phyloP scores from a whole-genome alignment of 345 rosid species.

The Populus nigra region DNA sequence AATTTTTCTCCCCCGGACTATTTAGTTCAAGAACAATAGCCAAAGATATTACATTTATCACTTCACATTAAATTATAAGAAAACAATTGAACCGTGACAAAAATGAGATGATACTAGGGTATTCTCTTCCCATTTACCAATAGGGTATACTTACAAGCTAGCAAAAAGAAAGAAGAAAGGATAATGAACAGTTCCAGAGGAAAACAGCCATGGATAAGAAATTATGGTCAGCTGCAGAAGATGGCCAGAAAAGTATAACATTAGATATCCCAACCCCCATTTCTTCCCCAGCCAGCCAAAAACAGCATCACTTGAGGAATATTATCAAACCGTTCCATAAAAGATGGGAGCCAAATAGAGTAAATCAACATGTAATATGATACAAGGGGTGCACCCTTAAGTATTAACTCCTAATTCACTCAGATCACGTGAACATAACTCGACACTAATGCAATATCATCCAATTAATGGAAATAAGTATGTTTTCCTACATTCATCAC shows the following conservation, averaged over 20 bases:
- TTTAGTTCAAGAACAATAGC: not conserved
- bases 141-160: not conserved
- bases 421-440: not conserved
- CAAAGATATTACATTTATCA: not conserved
- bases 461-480: not conserved
- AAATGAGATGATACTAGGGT: not conserved
- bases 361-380: not conserved
- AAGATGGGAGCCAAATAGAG: not conserved
- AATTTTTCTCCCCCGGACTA: not conserved
- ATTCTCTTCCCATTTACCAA: not conserved
- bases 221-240: not conserved
- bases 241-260: not conserved
- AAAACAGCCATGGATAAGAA: not conserved
- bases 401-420: slow-evolving; percentile 3
- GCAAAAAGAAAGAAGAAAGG: not conserved
- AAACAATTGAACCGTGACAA: not conserved
- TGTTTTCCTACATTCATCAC: slow-evolving; percentile 3
- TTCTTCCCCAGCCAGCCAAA: not conserved
- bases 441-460: not conserved
- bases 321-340: not conserved
- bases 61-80: not conserved
- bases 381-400: not conserved
- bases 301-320: too few species aligned
- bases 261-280: not conserved
- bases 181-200: not conserved